Base-by-base conservation (phyloP, 2,329 filamentous ascomycete genomes). In the Alternaria brassicicola region DNA sequence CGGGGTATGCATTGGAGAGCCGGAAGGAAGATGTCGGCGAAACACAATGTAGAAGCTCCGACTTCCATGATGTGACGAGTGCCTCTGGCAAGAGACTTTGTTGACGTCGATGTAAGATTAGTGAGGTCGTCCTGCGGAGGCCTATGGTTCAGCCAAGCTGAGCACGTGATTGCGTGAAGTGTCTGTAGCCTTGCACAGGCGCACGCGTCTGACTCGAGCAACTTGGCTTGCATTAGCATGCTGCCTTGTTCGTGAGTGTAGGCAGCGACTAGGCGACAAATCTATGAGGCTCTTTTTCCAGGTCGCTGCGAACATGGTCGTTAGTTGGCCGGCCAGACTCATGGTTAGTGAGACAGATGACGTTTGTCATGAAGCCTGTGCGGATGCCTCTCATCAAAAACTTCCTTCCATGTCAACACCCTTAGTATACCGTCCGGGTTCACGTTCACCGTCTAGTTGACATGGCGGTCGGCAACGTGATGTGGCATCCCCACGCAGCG, bases 1-100 rank as follows among this genome's bases (percentile, higher is more conserved):
- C 62, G 64, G 65, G 46, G 45, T 60, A 36, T 28, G 56, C 23
- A 55, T 61, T 62, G 72, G 73, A 75, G 73, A 76, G 73, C 73
- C 73, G 70, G 58, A 42, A 50, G 50, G 52, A 31, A 57, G 42
- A 66, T 61, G 61, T 73, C 72, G 72, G 71, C 59, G 61, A 63
- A 67, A 69, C 57, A 50, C 10, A 25, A 45, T 28, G n/a, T n/a
- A 42, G 25, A 64, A 68, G 45, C 59, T 30, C 70, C 68, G 70
- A 69, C 53, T 35, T 55, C 19, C 17, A 35, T 52, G 15, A 35
- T 19, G 30, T 21, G 10, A 35, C 31, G 33, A 25, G 10, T 43
- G 52, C 38, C 43, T 41, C 31, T 52, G 55, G 48, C 54, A 35
- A 51, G 17, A 52, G 42, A 39, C 31, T 49, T 53, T 17, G 42